Evolutionary conservation across 495 filamentous ascomycete genomes (phyloP).

Genomic region (Cudoniella acicularis): DNA sequence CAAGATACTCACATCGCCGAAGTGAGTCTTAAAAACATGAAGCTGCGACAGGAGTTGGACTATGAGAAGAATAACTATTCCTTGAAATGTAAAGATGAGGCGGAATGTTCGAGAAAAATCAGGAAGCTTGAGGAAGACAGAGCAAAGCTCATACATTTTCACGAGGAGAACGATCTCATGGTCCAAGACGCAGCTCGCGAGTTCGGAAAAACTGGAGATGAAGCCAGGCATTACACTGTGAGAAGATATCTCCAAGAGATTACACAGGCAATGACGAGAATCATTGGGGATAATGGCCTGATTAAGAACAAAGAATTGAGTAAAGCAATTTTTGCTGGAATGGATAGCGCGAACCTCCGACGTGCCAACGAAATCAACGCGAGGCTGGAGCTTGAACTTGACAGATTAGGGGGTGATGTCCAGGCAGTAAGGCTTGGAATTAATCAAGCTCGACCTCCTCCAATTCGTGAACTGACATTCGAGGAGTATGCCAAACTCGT

Average conservation of each 20-base stretch:
- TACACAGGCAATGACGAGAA: neutral
- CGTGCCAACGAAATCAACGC: neutral
- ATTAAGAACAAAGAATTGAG: neutral
- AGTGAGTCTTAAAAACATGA: neutral
- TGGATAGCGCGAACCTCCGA: neutral
- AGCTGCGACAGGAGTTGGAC: conserved; percentile 5
- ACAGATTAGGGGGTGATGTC: conserved; percentile 7
- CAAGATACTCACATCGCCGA: neutral
- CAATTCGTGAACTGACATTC: neutral
- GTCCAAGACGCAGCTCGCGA: conserved; percentile 1
- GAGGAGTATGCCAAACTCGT: neutral
- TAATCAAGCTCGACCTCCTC: neutral
- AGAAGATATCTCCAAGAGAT: neutral
- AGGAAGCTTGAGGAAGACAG: neutral
- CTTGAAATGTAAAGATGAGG: neutral
- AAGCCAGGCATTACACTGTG: neutral
- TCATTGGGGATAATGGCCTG: neutral
- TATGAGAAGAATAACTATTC: neutral
- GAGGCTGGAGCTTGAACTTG: conserved; percentile 5
- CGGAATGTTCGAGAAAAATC: conserved; percentile 3
- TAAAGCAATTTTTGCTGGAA: neutral
- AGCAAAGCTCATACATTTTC: neutral
- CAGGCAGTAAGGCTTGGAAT: neutral
- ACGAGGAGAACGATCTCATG: conserved; percentile 2
- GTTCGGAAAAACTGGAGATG: neutral